A percentile compares a stretch with the other conserved stretches of the same genome.
Evolutionary conservation across 768 basidiomycete species (phyloP).

Genomic region (Rhodosporidiobolus sp.): DNA sequence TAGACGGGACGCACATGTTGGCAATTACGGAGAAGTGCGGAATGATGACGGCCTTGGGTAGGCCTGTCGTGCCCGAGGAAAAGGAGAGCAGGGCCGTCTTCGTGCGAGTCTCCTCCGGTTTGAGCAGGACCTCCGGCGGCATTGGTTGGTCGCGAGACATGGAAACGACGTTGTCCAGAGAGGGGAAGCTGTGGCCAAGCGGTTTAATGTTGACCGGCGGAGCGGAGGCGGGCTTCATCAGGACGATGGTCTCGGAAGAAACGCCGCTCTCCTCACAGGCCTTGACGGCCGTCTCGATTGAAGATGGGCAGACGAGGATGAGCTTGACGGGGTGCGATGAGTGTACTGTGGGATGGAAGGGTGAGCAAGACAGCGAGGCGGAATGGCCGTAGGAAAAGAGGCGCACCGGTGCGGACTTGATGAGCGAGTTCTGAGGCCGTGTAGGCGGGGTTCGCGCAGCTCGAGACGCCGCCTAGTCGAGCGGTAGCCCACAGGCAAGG

Average conservation of each 20-base stretch:
- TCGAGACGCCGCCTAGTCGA: conserved; percentile 13
- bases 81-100: conserved; percentile 29
- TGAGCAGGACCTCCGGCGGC: not conserved
- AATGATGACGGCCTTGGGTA: conserved; percentile 33
- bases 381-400: no score
- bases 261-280: conserved; percentile 18
- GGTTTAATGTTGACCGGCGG: not conserved
- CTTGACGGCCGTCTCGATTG: conserved; percentile 23
- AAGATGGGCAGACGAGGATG: conserved; percentile 18
- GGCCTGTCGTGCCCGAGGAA: conserved; percentile 30
- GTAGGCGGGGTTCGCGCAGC: conserved; percentile 34
- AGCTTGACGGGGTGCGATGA: conserved; percentile 23
- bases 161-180: conserved; percentile 28
- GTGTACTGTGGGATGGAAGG: not conserved
- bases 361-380: no score
- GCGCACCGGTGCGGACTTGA: conserved; percentile 25
- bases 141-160: not conserved
- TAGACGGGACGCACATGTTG: conserved; percentile 19
- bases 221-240: not conserved
- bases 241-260: conserved; percentile 17
- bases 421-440: conserved; percentile 17
- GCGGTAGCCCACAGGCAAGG: conserved; percentile 10
- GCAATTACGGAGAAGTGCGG: conserved; percentile 29
- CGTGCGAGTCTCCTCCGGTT: not conserved
- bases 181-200: conserved; percentile 3